Evolutionary conservation across 805 yeast species (phyloP).

Genomic region (Myxozyma neotropica): DNA sequence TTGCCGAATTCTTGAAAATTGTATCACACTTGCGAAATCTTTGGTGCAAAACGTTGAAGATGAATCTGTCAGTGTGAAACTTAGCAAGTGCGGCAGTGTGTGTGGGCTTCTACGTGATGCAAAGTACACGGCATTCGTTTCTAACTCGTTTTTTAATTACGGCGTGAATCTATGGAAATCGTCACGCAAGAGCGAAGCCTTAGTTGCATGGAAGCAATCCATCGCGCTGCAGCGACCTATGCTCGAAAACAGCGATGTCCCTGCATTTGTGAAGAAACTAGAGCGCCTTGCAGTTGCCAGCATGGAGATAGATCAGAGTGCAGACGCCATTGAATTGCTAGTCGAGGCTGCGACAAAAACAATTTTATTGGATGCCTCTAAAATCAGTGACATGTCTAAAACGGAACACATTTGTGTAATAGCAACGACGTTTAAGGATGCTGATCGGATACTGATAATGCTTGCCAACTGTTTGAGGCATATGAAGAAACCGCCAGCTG

Average conservation of each 20-base stretch:
- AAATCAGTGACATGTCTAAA: not conserved
- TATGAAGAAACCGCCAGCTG: not conserved
- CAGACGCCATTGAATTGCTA: constrained; percentile 6
- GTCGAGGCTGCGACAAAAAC: constrained; percentile 1
- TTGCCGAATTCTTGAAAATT: constrained; percentile 20
- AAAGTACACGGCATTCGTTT: constrained; percentile 7
- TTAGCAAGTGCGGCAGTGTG: constrained; percentile 4
- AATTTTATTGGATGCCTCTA: not conserved
- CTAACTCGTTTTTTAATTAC: constrained; percentile 23
- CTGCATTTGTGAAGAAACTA: constrained; percentile 18
- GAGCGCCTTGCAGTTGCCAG: constrained; percentile 25
- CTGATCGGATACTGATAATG: constrained; percentile 6
- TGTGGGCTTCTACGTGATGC: constrained; percentile 12
- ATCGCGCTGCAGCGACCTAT: constrained; percentile 12
- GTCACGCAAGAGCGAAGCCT: constrained; percentile 14
- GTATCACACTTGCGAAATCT: constrained; percentile 11
- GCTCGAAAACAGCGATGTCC: not conserved
- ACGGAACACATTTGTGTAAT: not conserved
- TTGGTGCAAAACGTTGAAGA: not conserved
- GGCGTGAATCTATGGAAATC: constrained; percentile 21
- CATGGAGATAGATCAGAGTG: constrained; percentile 5
- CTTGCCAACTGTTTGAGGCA: not conserved
- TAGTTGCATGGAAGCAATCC: constrained; percentile 19
- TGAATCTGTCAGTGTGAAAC: not conserved
- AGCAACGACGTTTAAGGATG: constrained; percentile 1